Evolutionary conservation across 1,284 basidiomycete species (phyloP).

Genomic region (Trametes pubescens): DNA sequence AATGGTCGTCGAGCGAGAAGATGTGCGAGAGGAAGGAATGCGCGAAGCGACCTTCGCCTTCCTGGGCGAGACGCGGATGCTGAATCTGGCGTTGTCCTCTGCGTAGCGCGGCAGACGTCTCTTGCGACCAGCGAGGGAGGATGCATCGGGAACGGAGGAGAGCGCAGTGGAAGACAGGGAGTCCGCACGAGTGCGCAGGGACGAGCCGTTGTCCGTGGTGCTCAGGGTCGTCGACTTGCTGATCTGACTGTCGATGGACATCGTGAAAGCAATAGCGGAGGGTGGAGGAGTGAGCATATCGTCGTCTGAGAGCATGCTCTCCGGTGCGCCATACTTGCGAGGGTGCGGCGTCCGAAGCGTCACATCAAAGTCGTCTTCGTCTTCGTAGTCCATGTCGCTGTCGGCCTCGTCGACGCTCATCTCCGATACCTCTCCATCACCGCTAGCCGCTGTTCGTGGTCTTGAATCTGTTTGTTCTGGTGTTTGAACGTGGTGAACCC

Average conservation of each 20-base stretch:
- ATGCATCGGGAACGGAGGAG: conserved; percentile 37
- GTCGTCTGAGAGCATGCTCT: conserved; percentile 42
- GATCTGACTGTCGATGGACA: conserved; percentile 43
- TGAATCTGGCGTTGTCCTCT: conserved; percentile 27
- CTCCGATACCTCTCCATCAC: conserved; percentile 38
- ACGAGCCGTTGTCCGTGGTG: conserved; percentile 53
- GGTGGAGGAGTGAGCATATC: conserved; percentile 39
- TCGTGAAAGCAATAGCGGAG: conserved; percentile 18
- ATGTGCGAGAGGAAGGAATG: conserved; percentile 13
- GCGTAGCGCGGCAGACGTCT: conserved; percentile 35
- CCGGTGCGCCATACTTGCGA: conserved; percentile 33
- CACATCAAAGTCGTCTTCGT: conserved; percentile 67
- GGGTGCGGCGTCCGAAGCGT: conserved; percentile 69
- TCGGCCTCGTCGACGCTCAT: conserved; percentile 43
- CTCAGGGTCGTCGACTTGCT: conserved; percentile 52
- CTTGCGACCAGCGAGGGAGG: conserved; percentile 40
- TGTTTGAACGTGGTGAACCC: conserved; percentile 39
- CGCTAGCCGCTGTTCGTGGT: conserved; percentile 38
- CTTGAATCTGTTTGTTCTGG: conserved; percentile 26
- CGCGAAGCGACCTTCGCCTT: conserved; percentile 20
- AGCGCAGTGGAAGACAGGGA: conserved; percentile 48
- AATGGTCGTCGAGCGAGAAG: conserved; percentile 18
- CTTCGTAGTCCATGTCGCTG: conserved; percentile 48
- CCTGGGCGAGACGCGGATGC: conserved; percentile 21
- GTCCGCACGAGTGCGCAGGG: conserved; percentile 53